Conservation (phyloP, 768 basidiomycete species). For the Tulasnella sp. region DNA sequence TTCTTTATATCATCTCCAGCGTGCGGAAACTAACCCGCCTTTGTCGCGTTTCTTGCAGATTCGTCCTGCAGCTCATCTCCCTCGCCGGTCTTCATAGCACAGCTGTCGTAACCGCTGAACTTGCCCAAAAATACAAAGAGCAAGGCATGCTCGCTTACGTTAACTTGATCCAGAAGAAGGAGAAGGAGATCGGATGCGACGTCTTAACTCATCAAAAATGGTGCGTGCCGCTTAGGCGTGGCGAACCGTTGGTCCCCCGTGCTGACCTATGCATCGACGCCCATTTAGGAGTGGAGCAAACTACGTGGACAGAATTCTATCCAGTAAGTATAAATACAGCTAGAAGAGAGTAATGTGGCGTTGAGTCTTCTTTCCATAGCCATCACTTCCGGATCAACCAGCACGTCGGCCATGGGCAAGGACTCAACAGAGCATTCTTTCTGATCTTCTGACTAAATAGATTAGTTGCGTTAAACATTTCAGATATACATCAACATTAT, state of each 20-base stretch:
- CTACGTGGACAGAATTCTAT: slow-evolving; percentile 83
- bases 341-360: background rate
- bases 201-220: slow-evolving; percentile 95
- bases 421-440: slow-evolving; percentile 90
- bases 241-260: background rate
- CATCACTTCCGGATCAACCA: slow-evolving; percentile 83
- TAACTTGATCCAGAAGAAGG: slow-evolving; percentile 79
- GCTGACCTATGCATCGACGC: background rate
- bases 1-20: background rate
- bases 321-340: slow-evolving; percentile 40
- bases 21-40: background rate
- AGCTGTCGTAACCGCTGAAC: slow-evolving; percentile 75
- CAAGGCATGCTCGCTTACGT: slow-evolving; percentile 95
- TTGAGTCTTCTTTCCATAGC: slow-evolving; percentile 36
- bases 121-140: slow-evolving; percentile 72
- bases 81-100: slow-evolving; percentile 86
- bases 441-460: slow-evolving; percentile 38
- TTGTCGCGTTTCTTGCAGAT: slow-evolving; percentile 45
- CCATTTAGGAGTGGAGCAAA: slow-evolving; percentile 76
- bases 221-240: slow-evolving; percentile 42
- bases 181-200: slow-evolving; percentile 83
- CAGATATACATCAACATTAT: too few species aligned
- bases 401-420: slow-evolving; percentile 75
- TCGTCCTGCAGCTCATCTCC: slow-evolving; percentile 84
- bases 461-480: too few species aligned